phyloP scores from a whole-genome alignment of 2,329 filamentous ascomycete species.

The Pseudopyrenochaeta lycopersici region DNA sequence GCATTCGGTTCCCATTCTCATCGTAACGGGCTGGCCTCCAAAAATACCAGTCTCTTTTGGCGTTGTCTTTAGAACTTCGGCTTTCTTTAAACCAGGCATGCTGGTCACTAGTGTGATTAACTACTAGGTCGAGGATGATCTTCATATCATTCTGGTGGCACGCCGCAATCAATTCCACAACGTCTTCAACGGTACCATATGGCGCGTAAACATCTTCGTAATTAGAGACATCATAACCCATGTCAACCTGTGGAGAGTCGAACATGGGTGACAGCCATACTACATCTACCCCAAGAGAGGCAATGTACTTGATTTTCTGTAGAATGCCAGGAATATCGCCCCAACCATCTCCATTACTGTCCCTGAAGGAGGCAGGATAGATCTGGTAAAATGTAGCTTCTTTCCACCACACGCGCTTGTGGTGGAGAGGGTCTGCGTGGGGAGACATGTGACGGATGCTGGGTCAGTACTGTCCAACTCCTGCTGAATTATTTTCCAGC shows the following conservation, averaged over 20 bases:
- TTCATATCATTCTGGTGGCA: constrained; percentile 72
- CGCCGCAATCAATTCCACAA: constrained; percentile 68
- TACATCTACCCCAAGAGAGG: constrained; percentile 67
- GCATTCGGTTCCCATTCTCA: constrained; percentile 61
- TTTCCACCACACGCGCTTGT: constrained; percentile 55
- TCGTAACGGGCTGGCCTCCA: constrained; percentile 68
- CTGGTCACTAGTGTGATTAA: constrained; percentile 79
- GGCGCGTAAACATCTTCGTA: constrained; percentile 71
- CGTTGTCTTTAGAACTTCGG: constrained; percentile 66
- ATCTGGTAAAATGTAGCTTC: constrained; percentile 56
- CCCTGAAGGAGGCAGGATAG: constrained; percentile 53
- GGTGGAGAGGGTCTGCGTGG: constrained; percentile 28
- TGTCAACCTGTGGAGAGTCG: constrained; percentile 71
- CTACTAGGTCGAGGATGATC: constrained; percentile 77
- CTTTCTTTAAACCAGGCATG: constrained; percentile 77
- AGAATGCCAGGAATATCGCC: constrained; percentile 72
- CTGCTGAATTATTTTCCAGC: no score
- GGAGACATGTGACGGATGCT: constrained; percentile 29
- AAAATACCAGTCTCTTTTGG: constrained; percentile 77
- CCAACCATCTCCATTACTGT: constrained; percentile 66
- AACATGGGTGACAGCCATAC: constrained; percentile 75
- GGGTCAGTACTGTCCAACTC: no score
- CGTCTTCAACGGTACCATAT: constrained; percentile 73
- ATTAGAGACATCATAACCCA: constrained; percentile 76
- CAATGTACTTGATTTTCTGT: constrained; percentile 66